Evolutionary conservation across 306 rosid species (phyloP).

Genomic region (Sesbania bispinosa): DNA sequence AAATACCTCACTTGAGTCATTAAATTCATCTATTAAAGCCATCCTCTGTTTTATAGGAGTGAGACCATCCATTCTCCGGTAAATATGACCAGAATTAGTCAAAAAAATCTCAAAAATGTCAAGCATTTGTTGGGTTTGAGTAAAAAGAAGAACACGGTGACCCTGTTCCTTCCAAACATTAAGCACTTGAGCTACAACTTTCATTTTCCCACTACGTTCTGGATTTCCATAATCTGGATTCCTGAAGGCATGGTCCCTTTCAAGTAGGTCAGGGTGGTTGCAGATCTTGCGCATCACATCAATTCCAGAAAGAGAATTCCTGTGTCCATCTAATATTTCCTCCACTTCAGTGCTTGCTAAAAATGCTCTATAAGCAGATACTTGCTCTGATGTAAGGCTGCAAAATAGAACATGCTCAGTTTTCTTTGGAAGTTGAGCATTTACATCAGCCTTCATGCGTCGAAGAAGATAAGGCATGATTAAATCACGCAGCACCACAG

Average conservation of each 20-base stretch:
- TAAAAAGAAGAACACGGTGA: slow-evolving; percentile 90
- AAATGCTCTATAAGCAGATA: slow-evolving; percentile 90
- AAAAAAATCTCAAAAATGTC: slow-evolving; percentile 76
- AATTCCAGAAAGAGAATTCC: slow-evolving; percentile 89
- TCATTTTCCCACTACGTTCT: slow-evolving; percentile 95
- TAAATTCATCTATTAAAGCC: slow-evolving; percentile 97
- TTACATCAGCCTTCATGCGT: slow-evolving; percentile 94
- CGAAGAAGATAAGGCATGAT: slow-evolving; percentile 98
- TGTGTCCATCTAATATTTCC: slow-evolving; percentile 77
- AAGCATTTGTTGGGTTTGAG: slow-evolving; percentile 96
- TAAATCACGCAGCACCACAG: slow-evolving; percentile 91
- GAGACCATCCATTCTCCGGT: slow-evolving; percentile 92
- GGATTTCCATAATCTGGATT: slow-evolving; percentile 95
- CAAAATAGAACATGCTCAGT: slow-evolving; percentile 98
- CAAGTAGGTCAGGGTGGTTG: slow-evolving; percentile 99
- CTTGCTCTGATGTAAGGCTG: slow-evolving; percentile 84
- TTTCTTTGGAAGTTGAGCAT: slow-evolving; percentile 93
- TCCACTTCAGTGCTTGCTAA: slow-evolving; percentile 98
- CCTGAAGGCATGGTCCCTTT: slow-evolving; percentile 74
- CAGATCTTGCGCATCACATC: slow-evolving; percentile 96
- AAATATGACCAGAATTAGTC: slow-evolving; percentile 53
- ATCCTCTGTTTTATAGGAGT: slow-evolving; percentile 90
- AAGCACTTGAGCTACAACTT: slow-evolving; percentile 89
- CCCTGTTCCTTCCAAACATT: slow-evolving; percentile 97
- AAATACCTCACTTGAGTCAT: slow-evolving; percentile 70